Evolutionary conservation across 2,329 filamentous ascomycete genomes (phyloP).

Genomic region (Aspergillus ustus): DNA sequence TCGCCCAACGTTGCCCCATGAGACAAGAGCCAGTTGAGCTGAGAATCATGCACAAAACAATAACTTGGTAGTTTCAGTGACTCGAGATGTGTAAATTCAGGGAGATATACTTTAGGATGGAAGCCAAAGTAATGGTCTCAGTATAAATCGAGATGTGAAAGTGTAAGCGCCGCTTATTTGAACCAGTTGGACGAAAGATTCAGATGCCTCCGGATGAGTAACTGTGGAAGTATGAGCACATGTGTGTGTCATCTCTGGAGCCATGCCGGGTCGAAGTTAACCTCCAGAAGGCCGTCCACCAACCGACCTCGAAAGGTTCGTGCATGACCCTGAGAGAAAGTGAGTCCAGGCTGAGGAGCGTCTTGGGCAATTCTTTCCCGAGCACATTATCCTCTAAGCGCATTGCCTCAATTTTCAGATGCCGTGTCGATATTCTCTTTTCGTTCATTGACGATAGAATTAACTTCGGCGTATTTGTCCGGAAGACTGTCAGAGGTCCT

Average conservation of each 20-base stretch:
- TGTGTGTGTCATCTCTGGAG: background rate
- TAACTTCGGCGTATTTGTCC: background rate
- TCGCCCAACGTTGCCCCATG: constrained; percentile 46
- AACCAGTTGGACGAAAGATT: constrained; percentile 8
- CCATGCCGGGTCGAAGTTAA: background rate
- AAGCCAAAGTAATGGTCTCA: constrained; percentile 46
- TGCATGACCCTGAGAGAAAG: too few relatives aligned
- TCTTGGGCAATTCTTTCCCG: background rate
- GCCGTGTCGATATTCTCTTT: background rate
- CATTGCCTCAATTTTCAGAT: background rate
- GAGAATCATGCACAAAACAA: constrained; percentile 52
- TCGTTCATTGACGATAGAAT: background rate
- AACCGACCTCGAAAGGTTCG: background rate
- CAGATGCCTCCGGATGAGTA: background rate
- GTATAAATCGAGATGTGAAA: constrained; percentile 47
- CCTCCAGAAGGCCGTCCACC: background rate
- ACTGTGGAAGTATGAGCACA: background rate
- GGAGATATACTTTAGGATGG: constrained; percentile 45
- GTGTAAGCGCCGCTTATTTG: background rate
- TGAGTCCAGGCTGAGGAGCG: too few relatives aligned
- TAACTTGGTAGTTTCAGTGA: constrained; percentile 48
- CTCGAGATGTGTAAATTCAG: constrained; percentile 46
- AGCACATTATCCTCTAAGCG: background rate
- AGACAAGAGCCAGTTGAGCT: constrained; percentile 52
- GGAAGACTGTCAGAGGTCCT: background rate